Percentiles rank a stretch among this genome's conserved stretches.
phyloP scores from a whole-genome alignment of 164 flowering plant genomes.

The Berberis vulgaris region DNA sequence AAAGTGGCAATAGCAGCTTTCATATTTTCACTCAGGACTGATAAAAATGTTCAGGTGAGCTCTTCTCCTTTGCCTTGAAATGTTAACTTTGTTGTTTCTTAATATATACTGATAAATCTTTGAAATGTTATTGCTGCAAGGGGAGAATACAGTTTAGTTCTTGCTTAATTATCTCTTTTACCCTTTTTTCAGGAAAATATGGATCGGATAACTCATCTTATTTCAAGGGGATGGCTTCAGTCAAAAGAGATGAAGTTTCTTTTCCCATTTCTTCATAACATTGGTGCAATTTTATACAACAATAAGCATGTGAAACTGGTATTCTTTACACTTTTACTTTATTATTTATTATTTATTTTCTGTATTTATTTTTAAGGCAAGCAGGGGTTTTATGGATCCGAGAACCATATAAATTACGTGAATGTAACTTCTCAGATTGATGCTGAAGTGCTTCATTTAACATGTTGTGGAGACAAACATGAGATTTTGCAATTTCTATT shows the following conservation, averaged over 20 bases:
- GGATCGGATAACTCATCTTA: slow-evolving; percentile 29
- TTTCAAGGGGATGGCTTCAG: slow-evolving; percentile 49
- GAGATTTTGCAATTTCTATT: no score
- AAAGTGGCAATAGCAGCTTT: slow-evolving; percentile 21
- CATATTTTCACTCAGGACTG: slow-evolving; percentile 14
- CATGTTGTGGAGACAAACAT: no score
- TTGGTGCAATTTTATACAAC: slow-evolving; percentile 53
- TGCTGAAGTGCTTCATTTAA: no score
- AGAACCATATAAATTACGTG: no score
- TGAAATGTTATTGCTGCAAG: background rate
- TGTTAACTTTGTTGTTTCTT: background rate
- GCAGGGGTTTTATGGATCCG: background rate
- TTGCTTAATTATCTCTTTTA: background rate
- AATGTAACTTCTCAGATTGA: no score
- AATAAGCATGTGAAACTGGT: slow-evolving; percentile 58
- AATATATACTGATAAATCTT: background rate
- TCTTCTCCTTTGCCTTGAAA: slow-evolving; percentile 1
- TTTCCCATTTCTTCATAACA: slow-evolving; percentile 43
- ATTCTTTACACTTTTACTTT: slow-evolving; percentile 3
- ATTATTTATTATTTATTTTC: background rate
- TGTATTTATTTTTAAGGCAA: background rate
- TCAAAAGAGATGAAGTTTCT: slow-evolving; percentile 48
- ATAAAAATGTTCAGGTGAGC: slow-evolving; percentile 15
- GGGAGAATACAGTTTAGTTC: background rate
- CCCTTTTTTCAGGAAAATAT: slow-evolving; percentile 37